A percentile compares a stretch with the other conserved stretches of the same genome.
phyloP scores from a whole-genome alignment of 805 yeast genomes.

The Kuraishia ogatae region DNA sequence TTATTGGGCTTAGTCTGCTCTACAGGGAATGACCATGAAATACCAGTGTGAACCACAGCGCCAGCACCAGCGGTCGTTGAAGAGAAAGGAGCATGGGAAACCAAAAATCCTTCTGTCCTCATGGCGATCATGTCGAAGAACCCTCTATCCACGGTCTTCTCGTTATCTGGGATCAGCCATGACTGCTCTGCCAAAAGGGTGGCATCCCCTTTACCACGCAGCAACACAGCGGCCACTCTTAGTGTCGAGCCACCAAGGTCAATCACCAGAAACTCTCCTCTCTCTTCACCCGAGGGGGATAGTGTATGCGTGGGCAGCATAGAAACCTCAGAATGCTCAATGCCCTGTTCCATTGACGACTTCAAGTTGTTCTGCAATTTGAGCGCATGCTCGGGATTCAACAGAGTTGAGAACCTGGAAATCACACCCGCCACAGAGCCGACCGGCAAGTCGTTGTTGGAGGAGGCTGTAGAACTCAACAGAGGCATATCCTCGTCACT shows the following conservation, averaged over 20 bases:
- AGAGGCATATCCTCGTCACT: too few relatives aligned
- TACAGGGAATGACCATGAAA: conserved; percentile 53
- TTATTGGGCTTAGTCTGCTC: conserved; percentile 29
- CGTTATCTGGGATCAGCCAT: conserved; percentile 29
- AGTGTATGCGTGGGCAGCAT: conserved; percentile 7
- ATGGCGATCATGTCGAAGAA: conserved; percentile 37
- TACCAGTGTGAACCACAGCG: conserved; percentile 28
- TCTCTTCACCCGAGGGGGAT: conserved; percentile 9
- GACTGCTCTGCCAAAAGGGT: conserved; percentile 11
- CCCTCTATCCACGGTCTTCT: conserved; percentile 27
- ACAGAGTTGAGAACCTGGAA: too few relatives aligned
- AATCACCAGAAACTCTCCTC: conserved; percentile 27
- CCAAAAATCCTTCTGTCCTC: conserved; percentile 22
- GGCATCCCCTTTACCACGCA: conserved; percentile 4
- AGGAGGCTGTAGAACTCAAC: too few relatives aligned
- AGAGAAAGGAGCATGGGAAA: conserved; percentile 2
- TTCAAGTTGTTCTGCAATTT: background rate
- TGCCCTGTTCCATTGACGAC: conserved; percentile 3
- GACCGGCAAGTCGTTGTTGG: too few relatives aligned
- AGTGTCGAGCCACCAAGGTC: conserved; percentile 54
- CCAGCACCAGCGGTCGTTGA: conserved; percentile 1
- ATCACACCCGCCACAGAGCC: too few relatives aligned
- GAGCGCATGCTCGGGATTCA: too few relatives aligned
- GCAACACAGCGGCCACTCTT: conserved; percentile 21
- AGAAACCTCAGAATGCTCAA: conserved; percentile 5